Evolutionary conservation across 2,329 filamentous ascomycete genomes (phyloP), one percentile per base, ranked within the genome.

Genomic region (Chrysoporthe cubensis): DNA sequence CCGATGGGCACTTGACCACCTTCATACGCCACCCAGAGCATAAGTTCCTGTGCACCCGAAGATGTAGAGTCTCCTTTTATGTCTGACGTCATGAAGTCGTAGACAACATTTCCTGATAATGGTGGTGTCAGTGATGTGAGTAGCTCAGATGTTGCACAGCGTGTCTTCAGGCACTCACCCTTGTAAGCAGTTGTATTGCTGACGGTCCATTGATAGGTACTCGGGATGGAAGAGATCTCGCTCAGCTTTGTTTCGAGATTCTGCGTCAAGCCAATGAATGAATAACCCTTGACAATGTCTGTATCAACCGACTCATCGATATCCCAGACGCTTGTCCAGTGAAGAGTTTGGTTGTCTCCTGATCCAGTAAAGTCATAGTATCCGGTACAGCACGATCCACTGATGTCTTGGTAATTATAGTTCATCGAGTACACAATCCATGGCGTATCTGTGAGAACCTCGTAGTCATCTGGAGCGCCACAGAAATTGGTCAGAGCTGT

Each of bases 401-500:
- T 74, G 50, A 80, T 80, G 60, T 75, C 70, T 42, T 76, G 73
- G 62, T 78, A 76, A 71, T 80, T 80, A 74, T 82, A 82, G 66
- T 80, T 79, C 80, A 82, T 82, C 70, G 79, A 81, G 72, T 76
- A 81, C 18, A 82, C 79, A 54, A 82, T 81, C 80, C 79, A 82
- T 9, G 79, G 79, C 0, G 80, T 80, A 62, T 76, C 75, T 13
- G 74, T 72, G 37, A 82, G 73, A 62, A 81, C 72, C 7, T 74
- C 63, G 61, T 73, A 77, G 32, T 73, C 74, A 48, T 74, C 66
- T 2, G 72, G 72, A 2, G 68, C 72, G 44, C 72, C 72, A 59
- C 72, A 74, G 37, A 68, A 74, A 18, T 68, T 69, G 32, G 67
- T 69, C 32, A 57, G 43, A 37, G 62, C 32, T 16, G 56, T 62